These are phyloP conservation scores for Xylaria palmicola DNA, from an alignment of 495 filamentous ascomycete genomes.

Conservation along the genomic window DNA sequence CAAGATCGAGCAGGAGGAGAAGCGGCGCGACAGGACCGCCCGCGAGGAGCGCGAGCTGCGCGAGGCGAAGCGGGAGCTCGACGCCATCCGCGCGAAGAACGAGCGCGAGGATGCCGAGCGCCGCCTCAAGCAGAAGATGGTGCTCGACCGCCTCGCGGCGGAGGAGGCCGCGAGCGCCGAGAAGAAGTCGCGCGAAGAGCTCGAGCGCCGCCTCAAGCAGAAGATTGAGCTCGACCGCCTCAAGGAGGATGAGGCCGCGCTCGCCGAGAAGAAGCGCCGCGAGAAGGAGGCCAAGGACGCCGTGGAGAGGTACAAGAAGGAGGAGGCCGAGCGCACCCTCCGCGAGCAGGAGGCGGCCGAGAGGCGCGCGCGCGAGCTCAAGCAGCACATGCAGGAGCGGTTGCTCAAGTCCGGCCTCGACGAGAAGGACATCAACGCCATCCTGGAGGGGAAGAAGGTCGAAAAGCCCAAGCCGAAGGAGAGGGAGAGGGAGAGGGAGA, in stretches of 20 bases:
- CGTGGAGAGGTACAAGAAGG: conserved; percentile 55
- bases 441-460: conserved; percentile 52
- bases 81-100: conserved; percentile 43
- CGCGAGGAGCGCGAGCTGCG: conserved; percentile 43
- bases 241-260: conserved; percentile 50
- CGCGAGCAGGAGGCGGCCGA: conserved; percentile 48
- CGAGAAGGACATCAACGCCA: conserved; percentile 53
- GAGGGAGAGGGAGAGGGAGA: conserved; percentile 14
- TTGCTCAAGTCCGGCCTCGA: conserved; percentile 49
- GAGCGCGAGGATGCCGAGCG: conserved; percentile 39
- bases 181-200: conserved; percentile 53
- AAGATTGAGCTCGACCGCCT: conserved; percentile 58
- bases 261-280: conserved; percentile 51
- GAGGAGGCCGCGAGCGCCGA: conserved; percentile 49
- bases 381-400: conserved; percentile 50
- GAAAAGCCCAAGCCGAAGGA: conserved; percentile 36
- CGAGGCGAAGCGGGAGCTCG: conserved; percentile 47
- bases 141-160: conserved; percentile 57
- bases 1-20: conserved; percentile 38
- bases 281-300: conserved; percentile 56
- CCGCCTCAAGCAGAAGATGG: conserved; percentile 50
- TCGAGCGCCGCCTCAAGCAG: conserved; percentile 48
- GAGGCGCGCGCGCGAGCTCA: conserved; percentile 49
- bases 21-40: conserved; percentile 44
- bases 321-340: conserved; percentile 49